phyloP scores from a whole-genome alignment of 805 yeast genomes.

The Cyberlindnera veronae region DNA sequence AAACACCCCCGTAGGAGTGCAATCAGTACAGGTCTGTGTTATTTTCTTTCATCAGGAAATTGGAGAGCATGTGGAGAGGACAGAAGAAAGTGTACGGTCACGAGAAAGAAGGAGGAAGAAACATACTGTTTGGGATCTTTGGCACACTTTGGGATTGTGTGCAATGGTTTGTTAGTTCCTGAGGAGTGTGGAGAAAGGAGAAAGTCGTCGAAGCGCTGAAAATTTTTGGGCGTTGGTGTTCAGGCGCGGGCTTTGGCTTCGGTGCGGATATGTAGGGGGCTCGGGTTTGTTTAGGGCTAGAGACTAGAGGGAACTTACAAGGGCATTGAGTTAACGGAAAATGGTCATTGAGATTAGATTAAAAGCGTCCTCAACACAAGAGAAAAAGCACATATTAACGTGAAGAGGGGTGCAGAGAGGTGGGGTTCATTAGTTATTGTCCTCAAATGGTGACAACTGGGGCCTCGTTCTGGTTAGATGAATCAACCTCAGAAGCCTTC shows the following conservation, averaged over 20 bases:
- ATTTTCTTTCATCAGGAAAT: slow-evolving; percentile 40
- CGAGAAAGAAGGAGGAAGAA: not conserved
- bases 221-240: too few relatives aligned
- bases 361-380: not conserved
- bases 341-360: too few relatives aligned
- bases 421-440: not conserved
- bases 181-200: too few relatives aligned
- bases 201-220: not conserved
- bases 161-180: too few relatives aligned
- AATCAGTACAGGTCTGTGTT: slow-evolving; percentile 61
- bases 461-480: slow-evolving; percentile 1
- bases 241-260: too few relatives aligned
- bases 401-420: not conserved
- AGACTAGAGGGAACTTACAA: not conserved
- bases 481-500: not conserved
- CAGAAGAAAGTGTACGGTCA: too few relatives aligned
- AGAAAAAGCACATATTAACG: not conserved
- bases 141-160: too few relatives aligned
- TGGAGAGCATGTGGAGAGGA: too few relatives aligned
- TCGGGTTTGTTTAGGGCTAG: too few relatives aligned
- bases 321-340: too few relatives aligned
- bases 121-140: not conserved
- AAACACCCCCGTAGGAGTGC: slow-evolving; percentile 20
- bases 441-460: not conserved
- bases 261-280: too few relatives aligned